Conservation (phyloP, 306 rosid genomes). For the Lathyrus tuberosus region DNA sequence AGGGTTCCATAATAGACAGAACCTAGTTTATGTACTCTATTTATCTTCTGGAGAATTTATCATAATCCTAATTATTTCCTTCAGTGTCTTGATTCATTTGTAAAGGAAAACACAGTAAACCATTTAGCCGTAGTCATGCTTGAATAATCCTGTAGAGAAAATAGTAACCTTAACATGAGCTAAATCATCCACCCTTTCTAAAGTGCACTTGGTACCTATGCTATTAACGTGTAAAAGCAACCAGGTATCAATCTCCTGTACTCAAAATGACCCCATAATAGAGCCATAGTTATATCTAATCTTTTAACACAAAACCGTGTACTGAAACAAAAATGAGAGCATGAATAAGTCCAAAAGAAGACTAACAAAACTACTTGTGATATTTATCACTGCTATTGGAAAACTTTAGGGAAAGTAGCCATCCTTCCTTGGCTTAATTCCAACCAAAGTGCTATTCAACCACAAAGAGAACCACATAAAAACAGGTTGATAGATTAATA, state of each 20-base stretch:
- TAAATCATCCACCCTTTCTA: slow-evolving; percentile 17
- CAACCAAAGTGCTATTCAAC: slow-evolving; percentile 18
- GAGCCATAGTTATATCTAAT: slow-evolving; percentile 13
- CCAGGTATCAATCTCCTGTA: slow-evolving; percentile 7
- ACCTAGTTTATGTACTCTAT: too few species aligned
- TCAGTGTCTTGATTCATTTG: too few species aligned
- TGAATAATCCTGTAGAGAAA: neutral
- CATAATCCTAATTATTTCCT: too few species aligned
- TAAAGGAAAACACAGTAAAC: neutral
- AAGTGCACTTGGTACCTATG: neutral
- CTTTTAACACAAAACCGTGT: neutral
- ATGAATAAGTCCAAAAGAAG: slow-evolving; percentile 4
- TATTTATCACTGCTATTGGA: slow-evolving; percentile 20
- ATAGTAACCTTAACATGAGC: slow-evolving; percentile 5
- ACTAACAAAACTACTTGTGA: slow-evolving; percentile 1
- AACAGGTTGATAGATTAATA: neutral
- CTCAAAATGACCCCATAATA: neutral
- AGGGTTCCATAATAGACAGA: too few species aligned
- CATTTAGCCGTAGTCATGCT: slow-evolving; percentile 1
- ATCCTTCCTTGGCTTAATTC: neutral
- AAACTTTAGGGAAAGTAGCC: slow-evolving; percentile 14
- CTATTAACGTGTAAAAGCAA: neutral
- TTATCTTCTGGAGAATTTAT: too few species aligned
- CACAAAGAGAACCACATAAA: slow-evolving; percentile 14
- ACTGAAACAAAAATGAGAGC: slow-evolving; percentile 13